Base-by-base conservation (phyloP, 306 rosid genomes). In the Begonia loranthoides region DNA sequence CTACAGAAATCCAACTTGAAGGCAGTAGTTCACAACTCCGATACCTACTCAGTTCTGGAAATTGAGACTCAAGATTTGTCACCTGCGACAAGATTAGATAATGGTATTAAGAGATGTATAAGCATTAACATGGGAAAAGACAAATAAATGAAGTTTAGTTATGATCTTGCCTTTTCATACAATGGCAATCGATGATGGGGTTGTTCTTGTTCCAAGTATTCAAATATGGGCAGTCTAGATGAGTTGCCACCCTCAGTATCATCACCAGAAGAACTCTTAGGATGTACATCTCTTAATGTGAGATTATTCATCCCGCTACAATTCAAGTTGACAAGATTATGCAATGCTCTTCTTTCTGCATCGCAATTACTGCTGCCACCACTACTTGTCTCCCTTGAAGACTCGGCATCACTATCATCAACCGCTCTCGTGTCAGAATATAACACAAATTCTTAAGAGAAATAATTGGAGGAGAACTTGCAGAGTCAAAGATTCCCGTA, bases 1-100 rank as follows among this genome's bases (percentile, higher is more conserved):
- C 83, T 13, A 82, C 86, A 17, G 78, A 78, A 54, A 82, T 45
- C 86, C 92, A 82, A 51, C 92, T 82, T 11, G 52, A 10, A 15
- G 80, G 80, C 17, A 64, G 45, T 52, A 82, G 58, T 15, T 82
- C 92, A 60, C 58, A 73, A 49, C 92, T 82, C 45, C 64, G 73
- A 62, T 62, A 59, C 55, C 51, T 62, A 36, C 48, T 68, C 15
- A 82, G 64, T 22, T 48, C 50, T 7, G 80, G 82, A 60, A 73
- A 76, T 46, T 69, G 57, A 45, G 69, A 60, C 12, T 82, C 86
- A 51, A 82, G 92, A 54, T 14, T 33, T 38, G 55, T 46, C 54
- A 75, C 62, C 80, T 82, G 74, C 47, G 1, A 12, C 15, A 43
- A n/a, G 47, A n/a, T 11, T n/a, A 43, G 15, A 24, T 47, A 39